phyloP scores from a whole-genome alignment of 768 basidiomycete species.

The Lentinus brumalis region DNA sequence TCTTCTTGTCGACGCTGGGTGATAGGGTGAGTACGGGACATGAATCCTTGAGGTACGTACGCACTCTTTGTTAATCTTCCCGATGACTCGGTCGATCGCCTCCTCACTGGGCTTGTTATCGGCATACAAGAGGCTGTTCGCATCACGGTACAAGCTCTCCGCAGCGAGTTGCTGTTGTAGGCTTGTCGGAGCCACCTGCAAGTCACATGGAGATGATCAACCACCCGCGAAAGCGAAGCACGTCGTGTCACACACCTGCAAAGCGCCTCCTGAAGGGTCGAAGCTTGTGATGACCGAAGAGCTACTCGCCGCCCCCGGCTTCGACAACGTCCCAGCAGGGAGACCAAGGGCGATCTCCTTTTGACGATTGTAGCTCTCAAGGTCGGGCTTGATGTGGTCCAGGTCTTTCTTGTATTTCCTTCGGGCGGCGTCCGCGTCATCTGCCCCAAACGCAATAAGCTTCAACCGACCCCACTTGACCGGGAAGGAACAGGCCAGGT shows the following conservation, averaged over 20 bases:
- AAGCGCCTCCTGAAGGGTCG: conserved; percentile 46
- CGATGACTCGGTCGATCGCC: conserved; percentile 88
- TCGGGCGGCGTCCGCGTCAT: conserved; percentile 87
- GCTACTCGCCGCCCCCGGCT: conserved; percentile 37
- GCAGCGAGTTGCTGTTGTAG: conserved; percentile 69
- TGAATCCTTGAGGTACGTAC: conserved; percentile 35
- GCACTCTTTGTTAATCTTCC: conserved; percentile 92
- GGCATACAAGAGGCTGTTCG: conserved; percentile 89
- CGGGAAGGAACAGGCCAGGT: no score
- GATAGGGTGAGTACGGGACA: conserved; percentile 1
- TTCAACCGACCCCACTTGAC: not conserved
- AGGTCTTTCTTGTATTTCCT: conserved; percentile 92
- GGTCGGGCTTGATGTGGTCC: conserved; percentile 84
- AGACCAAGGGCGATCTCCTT: conserved; percentile 85
- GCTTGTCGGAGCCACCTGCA: conserved; percentile 52
- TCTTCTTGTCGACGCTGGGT: conserved; percentile 82
- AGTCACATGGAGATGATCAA: conserved; percentile 11
- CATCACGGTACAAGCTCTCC: conserved; percentile 90
- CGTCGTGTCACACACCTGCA: conserved; percentile 35
- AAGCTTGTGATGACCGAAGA: conserved; percentile 50
- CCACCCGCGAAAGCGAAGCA: not conserved
- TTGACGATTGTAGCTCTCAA: conserved; percentile 84
- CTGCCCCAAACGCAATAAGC: conserved; percentile 43
- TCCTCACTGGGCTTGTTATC: conserved; percentile 96
- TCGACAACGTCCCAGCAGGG: conserved; percentile 63